Evolutionary conservation across 352 stramenopile genomes (phyloP).

Genomic region (Pythium scleroteichum): DNA sequence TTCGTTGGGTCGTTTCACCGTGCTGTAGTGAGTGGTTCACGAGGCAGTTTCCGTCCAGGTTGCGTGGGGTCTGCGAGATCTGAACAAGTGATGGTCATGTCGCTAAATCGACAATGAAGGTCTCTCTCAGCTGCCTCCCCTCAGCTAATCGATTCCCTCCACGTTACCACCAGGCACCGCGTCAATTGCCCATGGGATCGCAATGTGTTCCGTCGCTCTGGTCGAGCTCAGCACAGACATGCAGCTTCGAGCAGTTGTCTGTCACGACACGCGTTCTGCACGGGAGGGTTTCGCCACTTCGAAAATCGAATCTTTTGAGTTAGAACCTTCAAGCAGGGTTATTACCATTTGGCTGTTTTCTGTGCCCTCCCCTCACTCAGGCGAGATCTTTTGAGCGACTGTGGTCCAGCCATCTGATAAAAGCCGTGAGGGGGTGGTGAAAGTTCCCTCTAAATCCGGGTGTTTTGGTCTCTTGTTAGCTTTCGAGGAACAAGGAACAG

Average conservation of each 20-base stretch:
- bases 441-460: constrained; percentile 19
- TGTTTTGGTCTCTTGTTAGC: constrained; percentile 27
- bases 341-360: no score
- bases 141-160: not conserved
- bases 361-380: not conserved
- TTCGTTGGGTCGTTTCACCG: no score
- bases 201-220: not conserved
- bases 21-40: no score
- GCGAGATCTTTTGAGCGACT: constrained; percentile 3
- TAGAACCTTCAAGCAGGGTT: constrained; percentile 3
- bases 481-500: constrained; percentile 25
- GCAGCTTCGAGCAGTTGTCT: not conserved
- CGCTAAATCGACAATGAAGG: not conserved
- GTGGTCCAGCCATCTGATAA: constrained; percentile 9
- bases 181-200: no score
- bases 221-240: not conserved
- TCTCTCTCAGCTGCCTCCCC: not conserved
- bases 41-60: no score
- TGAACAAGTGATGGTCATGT: constrained; percentile 4
- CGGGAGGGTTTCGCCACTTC: constrained; percentile 8
- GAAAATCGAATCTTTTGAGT: constrained; percentile 12
- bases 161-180: no score
- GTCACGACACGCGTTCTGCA: constrained; percentile 21
- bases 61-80: no score
- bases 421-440: not conserved